Evolutionary conservation across 768 basidiomycete species (phyloP).

Genomic region (Mycena capillaripes): DNA sequence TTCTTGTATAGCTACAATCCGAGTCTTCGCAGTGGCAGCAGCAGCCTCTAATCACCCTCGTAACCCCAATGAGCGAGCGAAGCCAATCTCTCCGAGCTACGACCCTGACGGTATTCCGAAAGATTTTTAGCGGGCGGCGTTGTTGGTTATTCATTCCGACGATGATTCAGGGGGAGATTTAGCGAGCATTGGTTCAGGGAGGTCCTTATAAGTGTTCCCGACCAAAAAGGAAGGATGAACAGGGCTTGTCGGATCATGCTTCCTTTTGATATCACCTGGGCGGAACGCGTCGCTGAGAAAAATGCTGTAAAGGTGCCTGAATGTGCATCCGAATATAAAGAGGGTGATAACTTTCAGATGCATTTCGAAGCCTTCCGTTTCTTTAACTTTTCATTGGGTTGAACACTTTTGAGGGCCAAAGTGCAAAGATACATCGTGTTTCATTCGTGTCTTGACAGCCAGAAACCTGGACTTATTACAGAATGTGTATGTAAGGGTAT

Average conservation of each 20-base stretch:
- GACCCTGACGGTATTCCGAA: not conserved
- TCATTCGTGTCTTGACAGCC: not conserved
- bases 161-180: not conserved
- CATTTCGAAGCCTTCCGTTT: not conserved
- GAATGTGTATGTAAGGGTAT: not conserved
- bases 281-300: not conserved
- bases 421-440: not conserved
- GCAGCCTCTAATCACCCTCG: not conserved
- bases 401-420: not conserved
- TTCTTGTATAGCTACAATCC: too few species aligned
- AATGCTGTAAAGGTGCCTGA: not conserved
- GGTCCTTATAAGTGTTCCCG: not conserved
- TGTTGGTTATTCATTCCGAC: not conserved
- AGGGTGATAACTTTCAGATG: not conserved
- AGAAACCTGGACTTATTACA: not conserved
- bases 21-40: too few species aligned
- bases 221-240: not conserved
- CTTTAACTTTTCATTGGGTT: not conserved
- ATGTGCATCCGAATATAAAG: too few species aligned
- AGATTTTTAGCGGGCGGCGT: not conserved
- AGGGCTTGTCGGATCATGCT: not conserved
- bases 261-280: too few species aligned
- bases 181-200: not conserved
- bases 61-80: not conserved
- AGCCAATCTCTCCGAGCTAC: constrained; percentile 9